Percentiles rank a stretch among this genome's conserved stretches.
phyloP scores from a whole-genome alignment of 257 asterid species.

The Paraleonurus japonicus region DNA sequence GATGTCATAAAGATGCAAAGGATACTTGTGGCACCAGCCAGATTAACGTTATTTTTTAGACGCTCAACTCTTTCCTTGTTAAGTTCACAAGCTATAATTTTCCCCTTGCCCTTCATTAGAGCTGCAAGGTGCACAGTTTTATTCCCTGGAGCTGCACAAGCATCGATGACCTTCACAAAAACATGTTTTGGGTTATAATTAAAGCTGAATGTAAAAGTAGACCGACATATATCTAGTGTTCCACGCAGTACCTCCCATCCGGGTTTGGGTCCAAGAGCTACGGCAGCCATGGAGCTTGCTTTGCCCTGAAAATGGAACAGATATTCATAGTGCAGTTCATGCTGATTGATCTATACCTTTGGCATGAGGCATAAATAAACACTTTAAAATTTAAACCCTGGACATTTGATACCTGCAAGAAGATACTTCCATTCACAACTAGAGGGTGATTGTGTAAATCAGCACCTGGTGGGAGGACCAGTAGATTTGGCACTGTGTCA shows the following conservation, averaged over 20 bases:
- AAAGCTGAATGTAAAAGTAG: conserved; percentile 8
- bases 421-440: conserved; percentile 60
- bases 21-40: conserved; percentile 91
- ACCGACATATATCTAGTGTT: background rate
- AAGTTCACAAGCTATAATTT: conserved; percentile 86
- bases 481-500: conserved; percentile 70
- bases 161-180: conserved; percentile 81
- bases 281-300: conserved; percentile 94
- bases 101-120: conserved; percentile 82
- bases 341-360: conserved; percentile 7
- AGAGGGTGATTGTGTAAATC: conserved; percentile 90
- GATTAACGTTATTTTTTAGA: conserved; percentile 51
- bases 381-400: background rate
- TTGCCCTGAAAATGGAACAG: conserved; percentile 56
- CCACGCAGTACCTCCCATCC: conserved; percentile 68
- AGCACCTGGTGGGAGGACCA: conserved; percentile 80
- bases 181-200: conserved; percentile 23
- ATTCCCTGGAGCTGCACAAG: conserved; percentile 97
- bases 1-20: conserved; percentile 23
- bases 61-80: conserved; percentile 70
- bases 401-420: conserved; percentile 66
- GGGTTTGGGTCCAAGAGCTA: conserved; percentile 76
- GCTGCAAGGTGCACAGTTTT: conserved; percentile 95
- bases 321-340: background rate
- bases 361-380: background rate